Evolutionary conservation across 257 asterid genomes (phyloP), one percentile per base, ranked within the genome.

Genomic region (Nicotiana noctiflora): DNA sequence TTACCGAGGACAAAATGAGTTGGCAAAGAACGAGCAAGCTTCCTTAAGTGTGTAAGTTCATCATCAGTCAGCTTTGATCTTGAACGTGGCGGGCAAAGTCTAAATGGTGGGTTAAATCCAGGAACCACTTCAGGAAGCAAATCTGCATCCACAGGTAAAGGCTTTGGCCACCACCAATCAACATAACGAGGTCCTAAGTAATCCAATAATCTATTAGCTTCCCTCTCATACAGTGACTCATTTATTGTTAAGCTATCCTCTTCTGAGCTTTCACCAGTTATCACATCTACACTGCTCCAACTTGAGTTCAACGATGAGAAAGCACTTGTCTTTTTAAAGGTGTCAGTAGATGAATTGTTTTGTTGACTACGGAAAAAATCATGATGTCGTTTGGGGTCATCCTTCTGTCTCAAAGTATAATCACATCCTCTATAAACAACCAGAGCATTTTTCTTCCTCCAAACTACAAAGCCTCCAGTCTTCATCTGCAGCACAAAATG

Each of bases 141-240:
- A 81, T 93, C 99, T 19, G 90, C 99, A 81, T 95, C 96, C 75
- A 95, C 97, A 1, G 99, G 99, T 89, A 95, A 83, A 84, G 99
- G 98, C 87, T 91, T 93, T 72, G 81, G 89, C 90, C 86, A 83
- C 99, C 99, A 95, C 99, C 99, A 93, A 84, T 93, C 99, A 80
- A 88, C 89, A 87, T 90, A 95, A 51, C 97, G 98, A 25, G 99
- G 98, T 60, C 99, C 99, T 83, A 95, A 83, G 59, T 91, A 93
- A 84, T 93, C 95, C 90, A 95, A 86, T 75, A 95, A 88, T 84
- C 98, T 86, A 89, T 95, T 97, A 65, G 87, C 84, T 90, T 95
- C 99, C 84, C 93, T 88, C 83, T 89, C 97, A 76, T 88, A 93
- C 10, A 95, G 91, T 34, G 99, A 86, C 65, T 86, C 55, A 72